Conservation (phyloP, 148 eudicot species). For the Fagopyrum esculentum region DNA sequence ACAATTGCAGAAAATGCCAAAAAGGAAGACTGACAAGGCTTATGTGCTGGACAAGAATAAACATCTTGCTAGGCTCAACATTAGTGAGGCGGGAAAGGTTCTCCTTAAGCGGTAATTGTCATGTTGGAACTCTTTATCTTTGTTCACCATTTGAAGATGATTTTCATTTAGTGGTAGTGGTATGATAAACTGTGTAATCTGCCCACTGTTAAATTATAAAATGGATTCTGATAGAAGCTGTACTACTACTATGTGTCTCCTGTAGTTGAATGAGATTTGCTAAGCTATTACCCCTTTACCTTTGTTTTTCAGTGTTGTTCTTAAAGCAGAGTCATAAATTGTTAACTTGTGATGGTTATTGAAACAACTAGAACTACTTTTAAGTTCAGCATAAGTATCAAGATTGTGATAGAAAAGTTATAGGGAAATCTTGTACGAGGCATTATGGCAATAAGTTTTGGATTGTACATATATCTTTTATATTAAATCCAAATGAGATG, state of each 20-base stretch:
- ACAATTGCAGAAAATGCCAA: conserved; percentile 98
- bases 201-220: background rate
- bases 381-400: background rate
- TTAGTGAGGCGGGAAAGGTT: conserved; percentile 78
- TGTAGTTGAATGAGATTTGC: background rate
- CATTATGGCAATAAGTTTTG: background rate
- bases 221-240: background rate
- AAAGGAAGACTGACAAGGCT: conserved; percentile 92
- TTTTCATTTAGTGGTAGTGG: background rate
- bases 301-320: background rate
- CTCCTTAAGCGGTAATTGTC: conserved; percentile 56
- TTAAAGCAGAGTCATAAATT: background rate
- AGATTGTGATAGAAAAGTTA: background rate
- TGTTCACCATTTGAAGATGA: background rate
- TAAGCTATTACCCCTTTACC: background rate
- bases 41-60: conserved; percentile 84
- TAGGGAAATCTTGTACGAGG: background rate
- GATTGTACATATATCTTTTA: background rate
- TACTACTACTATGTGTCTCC: background rate
- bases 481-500: background rate
- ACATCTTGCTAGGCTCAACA: conserved; percentile 92
- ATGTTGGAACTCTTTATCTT: background rate
- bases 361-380: background rate
- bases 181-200: background rate
- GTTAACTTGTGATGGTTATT: background rate